phyloP scores from a whole-genome alignment of 1,284 basidiomycete genomes.

The Cryptococcus sp. region DNA sequence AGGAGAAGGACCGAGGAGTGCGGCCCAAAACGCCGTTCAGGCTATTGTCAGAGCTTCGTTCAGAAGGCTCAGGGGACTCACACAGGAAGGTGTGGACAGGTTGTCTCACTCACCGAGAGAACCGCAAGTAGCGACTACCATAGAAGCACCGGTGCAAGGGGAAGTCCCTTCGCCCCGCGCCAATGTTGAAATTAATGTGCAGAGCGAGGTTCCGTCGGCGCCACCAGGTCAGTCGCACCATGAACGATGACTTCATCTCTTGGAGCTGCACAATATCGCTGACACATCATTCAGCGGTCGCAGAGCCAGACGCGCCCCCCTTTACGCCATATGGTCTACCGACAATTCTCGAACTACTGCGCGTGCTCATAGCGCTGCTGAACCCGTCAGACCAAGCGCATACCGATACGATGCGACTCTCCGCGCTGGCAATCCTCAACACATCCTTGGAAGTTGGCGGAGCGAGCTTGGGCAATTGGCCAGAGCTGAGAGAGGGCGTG shows the following conservation, averaged over 20 bases:
- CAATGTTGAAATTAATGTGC: no score
- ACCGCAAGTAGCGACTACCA: constrained; percentile 11
- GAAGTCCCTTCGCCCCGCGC: no score
- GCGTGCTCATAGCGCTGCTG: constrained; percentile 91
- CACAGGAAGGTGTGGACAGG: constrained; percentile 38
- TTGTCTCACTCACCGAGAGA: constrained; percentile 39
- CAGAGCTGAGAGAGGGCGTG: constrained; percentile 52
- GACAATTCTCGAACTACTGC: constrained; percentile 87
- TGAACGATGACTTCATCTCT: no score
- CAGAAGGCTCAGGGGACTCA: constrained; percentile 67
- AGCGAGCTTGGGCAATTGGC: constrained; percentile 66
- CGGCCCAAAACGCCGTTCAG: constrained; percentile 94
- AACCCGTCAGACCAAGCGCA: constrained; percentile 94
- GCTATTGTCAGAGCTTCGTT: constrained; percentile 81
- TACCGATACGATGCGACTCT: constrained; percentile 92
- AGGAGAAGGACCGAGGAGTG: constrained; percentile 69
- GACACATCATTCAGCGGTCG: no score
- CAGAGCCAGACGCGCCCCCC: constrained; percentile 3
- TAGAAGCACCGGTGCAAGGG: constrained; percentile 22
- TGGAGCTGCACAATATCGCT: no score
- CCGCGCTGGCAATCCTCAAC: constrained; percentile 84
- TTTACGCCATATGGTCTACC: constrained; percentile 76
- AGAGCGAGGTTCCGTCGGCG: no score
- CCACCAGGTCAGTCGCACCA: no score
- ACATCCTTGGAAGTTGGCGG: constrained; percentile 87